Evolutionary conservation across 768 basidiomycete genomes (phyloP).

Genomic region (Lactarius akahatsu): DNA sequence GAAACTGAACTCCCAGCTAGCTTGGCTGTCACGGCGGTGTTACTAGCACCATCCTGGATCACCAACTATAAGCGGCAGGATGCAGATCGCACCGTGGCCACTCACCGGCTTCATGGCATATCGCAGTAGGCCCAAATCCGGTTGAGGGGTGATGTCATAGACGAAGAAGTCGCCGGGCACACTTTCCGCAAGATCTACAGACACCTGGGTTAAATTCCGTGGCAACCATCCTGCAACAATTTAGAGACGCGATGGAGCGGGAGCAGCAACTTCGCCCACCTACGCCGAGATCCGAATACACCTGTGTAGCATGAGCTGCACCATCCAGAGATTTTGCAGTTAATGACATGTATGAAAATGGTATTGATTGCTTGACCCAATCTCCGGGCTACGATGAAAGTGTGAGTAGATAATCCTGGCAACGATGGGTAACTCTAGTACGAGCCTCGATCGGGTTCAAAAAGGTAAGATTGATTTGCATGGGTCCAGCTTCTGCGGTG

Average conservation of each 20-base stretch:
- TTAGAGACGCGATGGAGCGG: background rate
- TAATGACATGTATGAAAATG: conserved; percentile 42
- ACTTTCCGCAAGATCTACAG: too few relatives aligned
- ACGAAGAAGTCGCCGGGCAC: too few relatives aligned
- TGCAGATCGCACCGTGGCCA: background rate
- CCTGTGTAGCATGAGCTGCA: conserved; percentile 36
- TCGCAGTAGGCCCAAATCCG: conserved; percentile 12
- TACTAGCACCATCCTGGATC: conserved; percentile 12
- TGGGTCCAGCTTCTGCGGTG: conserved; percentile 37
- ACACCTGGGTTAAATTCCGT: too few relatives aligned
- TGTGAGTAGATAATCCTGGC: background rate
- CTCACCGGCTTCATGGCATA: conserved; percentile 23
- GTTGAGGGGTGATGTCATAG: too few relatives aligned
- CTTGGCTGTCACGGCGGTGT: conserved; percentile 24
- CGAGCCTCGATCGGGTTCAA: conserved; percentile 44
- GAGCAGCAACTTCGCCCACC: conserved; percentile 30
- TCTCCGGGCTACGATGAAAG: conserved; percentile 34
- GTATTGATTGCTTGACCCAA: conserved; percentile 40
- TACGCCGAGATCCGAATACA: conserved; percentile 42
- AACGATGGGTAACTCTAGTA: background rate
- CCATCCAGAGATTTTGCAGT: conserved; percentile 36
- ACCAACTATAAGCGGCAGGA: background rate
- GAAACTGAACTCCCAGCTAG: conserved; percentile 3
- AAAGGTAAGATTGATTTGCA: conserved; percentile 41
- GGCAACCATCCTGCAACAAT: background rate